Conservation (phyloP, 2,329 filamentous ascomycete genomes). For the Trichoderma gracile region DNA sequence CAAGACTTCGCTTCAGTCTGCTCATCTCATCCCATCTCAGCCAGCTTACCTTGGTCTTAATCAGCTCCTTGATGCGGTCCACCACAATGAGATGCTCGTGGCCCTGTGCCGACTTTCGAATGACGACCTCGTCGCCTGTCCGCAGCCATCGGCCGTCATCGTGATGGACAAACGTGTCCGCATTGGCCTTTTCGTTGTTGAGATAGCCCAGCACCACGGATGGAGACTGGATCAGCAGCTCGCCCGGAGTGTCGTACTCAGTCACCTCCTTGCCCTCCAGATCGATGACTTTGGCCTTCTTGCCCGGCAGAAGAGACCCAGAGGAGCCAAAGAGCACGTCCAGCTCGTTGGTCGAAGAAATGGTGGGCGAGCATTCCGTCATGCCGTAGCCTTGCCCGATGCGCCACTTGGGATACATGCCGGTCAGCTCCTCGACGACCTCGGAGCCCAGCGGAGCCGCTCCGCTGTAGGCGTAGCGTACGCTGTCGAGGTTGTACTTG, state of each 20-base stretch:
- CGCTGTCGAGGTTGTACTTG: conserved; percentile 70
- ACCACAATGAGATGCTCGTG: conserved; percentile 83
- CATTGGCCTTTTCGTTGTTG: conserved; percentile 80
- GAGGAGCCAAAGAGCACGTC: conserved; percentile 70
- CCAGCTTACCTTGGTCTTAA: conserved; percentile 70
- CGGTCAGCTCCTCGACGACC: conserved; percentile 62
- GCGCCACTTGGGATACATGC: conserved; percentile 62
- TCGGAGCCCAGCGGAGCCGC: conserved; percentile 74
- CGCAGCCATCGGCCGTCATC: conserved; percentile 74
- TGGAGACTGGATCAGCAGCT: conserved; percentile 76
- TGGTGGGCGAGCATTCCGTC: conserved; percentile 72
- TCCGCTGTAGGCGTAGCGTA: conserved; percentile 66
- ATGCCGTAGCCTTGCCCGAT: conserved; percentile 75
- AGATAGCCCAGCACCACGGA: conserved; percentile 80
- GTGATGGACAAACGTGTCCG: conserved; percentile 71
- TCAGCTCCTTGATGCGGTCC: conserved; percentile 71
- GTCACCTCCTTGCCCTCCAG: conserved; percentile 68
- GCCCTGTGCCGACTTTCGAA: conserved; percentile 63
- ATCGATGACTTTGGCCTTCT: conserved; percentile 64
- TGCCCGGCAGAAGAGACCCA: conserved; percentile 65
- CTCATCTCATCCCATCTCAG: neutral
- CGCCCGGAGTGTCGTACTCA: conserved; percentile 70
- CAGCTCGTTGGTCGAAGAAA: conserved; percentile 55
- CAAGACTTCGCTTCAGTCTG: neutral
- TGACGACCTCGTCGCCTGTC: conserved; percentile 81